phyloP scores from a whole-genome alignment of 2,329 filamentous ascomycete genomes.

The Neurospora sp. region DNA sequence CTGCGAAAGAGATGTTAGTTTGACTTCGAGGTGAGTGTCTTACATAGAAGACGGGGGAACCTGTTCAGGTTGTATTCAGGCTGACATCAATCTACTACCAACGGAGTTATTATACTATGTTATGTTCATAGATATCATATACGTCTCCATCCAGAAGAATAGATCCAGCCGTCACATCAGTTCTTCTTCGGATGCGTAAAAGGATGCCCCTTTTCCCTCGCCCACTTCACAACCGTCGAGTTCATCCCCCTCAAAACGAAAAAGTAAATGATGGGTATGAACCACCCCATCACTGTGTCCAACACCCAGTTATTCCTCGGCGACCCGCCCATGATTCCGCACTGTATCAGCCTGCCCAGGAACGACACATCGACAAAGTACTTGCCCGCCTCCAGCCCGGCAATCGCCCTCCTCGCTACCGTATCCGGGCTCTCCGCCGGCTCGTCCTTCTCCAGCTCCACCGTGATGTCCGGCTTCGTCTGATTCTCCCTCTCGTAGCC shows the following conservation, averaged over 20 bases:
- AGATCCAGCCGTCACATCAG: slow-evolving; percentile 3
- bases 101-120: not conserved
- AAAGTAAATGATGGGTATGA: slow-evolving; percentile 46
- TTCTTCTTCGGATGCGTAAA: slow-evolving; percentile 33
- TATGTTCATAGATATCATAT: not conserved
- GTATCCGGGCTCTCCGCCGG: slow-evolving; percentile 67
- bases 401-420: slow-evolving; percentile 61
- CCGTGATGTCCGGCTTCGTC: slow-evolving; percentile 72
- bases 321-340: slow-evolving; percentile 43
- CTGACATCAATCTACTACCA: not conserved
- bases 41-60: not conserved
- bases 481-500: slow-evolving; percentile 67
- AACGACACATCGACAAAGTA: slow-evolving; percentile 70
- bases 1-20: not conserved
- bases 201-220: slow-evolving; percentile 49
- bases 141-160: not conserved
- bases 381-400: slow-evolving; percentile 68
- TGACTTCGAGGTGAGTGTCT: not conserved
- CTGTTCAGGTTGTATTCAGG: not conserved
- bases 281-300: slow-evolving; percentile 47
- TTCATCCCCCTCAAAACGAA: slow-evolving; percentile 49
- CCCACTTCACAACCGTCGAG: slow-evolving; percentile 46
- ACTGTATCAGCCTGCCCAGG: slow-evolving; percentile 64
- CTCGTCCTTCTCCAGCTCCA: slow-evolving; percentile 73
- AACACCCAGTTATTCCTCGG: slow-evolving; percentile 49